These are phyloP conservation scores for Plasmodium vivax DNA, from an alignment of 169 alveolate genomes.

Conservation along the genomic window DNA sequence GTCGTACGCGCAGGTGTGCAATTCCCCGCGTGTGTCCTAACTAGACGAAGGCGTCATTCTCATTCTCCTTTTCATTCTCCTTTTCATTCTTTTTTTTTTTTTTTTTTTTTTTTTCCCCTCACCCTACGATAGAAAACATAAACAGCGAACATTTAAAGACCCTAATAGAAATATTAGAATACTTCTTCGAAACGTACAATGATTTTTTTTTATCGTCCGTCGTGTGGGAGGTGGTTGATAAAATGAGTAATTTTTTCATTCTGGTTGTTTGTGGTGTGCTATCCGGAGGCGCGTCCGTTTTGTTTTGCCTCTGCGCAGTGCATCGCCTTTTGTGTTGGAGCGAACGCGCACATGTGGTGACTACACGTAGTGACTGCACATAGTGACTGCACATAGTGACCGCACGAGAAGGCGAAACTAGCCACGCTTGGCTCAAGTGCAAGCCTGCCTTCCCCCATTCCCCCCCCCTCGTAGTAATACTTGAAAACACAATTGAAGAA, in stretches of 20 bases:
- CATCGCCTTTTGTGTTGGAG: background rate
- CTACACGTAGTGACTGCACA: background rate
- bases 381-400: background rate
- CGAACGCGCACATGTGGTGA: background rate
- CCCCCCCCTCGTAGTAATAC: constrained; percentile 18
- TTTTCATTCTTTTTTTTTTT: constrained; percentile 10
- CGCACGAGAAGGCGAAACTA: background rate
- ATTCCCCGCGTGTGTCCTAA: background rate
- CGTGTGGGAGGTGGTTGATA: constrained; percentile 74
- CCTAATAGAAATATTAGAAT: constrained; percentile 60
- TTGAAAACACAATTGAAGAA: constrained; percentile 72
- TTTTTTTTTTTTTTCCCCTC: background rate
- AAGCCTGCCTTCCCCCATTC: background rate
- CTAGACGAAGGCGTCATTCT: background rate
- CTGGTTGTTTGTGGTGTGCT: background rate
- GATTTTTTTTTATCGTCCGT: constrained; percentile 63
- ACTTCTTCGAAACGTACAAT: constrained; percentile 55
- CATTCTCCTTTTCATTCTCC: background rate
- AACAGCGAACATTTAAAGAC: constrained; percentile 58
- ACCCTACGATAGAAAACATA: constrained; percentile 10
- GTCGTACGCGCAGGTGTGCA: background rate
- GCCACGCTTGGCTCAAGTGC: background rate
- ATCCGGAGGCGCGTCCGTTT: background rate
- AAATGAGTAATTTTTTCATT: constrained; percentile 63
- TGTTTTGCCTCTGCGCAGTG: background rate